Evolutionary conservation across 164 flowering plant genomes (phyloP), one percentile per base, ranked within the genome.

Genomic region (Protea cynaroides): DNA sequence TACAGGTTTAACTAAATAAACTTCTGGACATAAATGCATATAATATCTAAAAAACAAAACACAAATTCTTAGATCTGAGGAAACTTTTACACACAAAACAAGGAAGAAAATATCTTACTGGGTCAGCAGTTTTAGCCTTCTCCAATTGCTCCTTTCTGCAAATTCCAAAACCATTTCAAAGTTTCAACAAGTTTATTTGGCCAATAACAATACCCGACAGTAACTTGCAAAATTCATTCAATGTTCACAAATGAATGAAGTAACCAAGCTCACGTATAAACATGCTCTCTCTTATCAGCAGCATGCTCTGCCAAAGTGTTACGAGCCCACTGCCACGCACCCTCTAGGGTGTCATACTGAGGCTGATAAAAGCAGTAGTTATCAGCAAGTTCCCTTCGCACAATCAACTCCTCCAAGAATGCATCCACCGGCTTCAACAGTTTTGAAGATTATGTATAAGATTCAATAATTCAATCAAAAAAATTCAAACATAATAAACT

Each of bases 311-410:
- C 75, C 78, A 94, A 75, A 55, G 90, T 84, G 69, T 81, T 86
- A 24, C 84, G 84, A 25, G 99, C 99, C 99, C 99, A 91, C 61
- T 88, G 92, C 92, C 96, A 87, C 37, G 99, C 97, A 58, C 99
- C 99, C 65, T 69, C 69, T 52, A 94, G 47, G 15, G 96, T 86
- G 74, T 88, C 97, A 72, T 94, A 91, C 14, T 82, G 83, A 43
- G 92, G 93, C 78, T 94, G 95, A 69, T 94, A 89, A 74, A 65
- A 85, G 84, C 97, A 94, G 66, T 82, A 94, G 75, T 94, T 94
- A 73, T 94, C 96, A n/a, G 97, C 87, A 50, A 94, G 89, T 76
- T 89, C 96, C 75, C 99, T 83, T 10, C 96, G 83, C 54, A 91
- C 85, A 47, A 94, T 86, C 84, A 91, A 69, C 82, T 91, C 99